These are phyloP conservation scores for Lomentospora prolificans DNA, from an alignment of 2,329 filamentous ascomycete genomes.

Conservation along the genomic window DNA sequence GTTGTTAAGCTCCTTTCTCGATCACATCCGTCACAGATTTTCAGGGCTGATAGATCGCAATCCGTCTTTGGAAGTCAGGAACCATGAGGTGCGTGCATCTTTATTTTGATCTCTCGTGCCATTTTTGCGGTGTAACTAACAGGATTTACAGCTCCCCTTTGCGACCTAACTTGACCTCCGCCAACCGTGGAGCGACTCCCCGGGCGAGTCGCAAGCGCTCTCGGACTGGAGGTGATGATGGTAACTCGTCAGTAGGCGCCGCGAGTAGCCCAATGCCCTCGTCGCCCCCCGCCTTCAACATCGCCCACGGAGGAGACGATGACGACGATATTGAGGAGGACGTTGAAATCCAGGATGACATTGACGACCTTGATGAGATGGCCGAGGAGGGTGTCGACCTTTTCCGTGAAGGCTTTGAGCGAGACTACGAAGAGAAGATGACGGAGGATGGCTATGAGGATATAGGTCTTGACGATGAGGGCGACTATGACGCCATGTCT, in stretches of 20 bases:
- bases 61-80: not conserved
- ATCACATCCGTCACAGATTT: conserved; percentile 10
- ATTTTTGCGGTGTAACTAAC: conserved; percentile 4
- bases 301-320: conserved; percentile 58
- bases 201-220: conserved; percentile 45
- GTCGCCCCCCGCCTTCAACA: conserved; percentile 52
- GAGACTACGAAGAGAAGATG: conserved; percentile 57
- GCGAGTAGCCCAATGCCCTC: conserved; percentile 57
- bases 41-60: conserved; percentile 10
- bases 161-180: conserved; percentile 69
- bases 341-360: conserved; percentile 59
- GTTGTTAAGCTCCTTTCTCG: conserved; percentile 1
- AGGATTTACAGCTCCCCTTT: conserved; percentile 60
- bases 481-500: conserved; percentile 62
- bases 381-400: conserved; percentile 74
- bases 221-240: conserved; percentile 41
- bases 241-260: conserved; percentile 36
- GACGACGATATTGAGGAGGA: conserved; percentile 66
- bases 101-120: conserved; percentile 7
- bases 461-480: conserved; percentile 67
- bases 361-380: conserved; percentile 71
- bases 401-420: conserved; percentile 64
- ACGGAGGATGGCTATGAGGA: conserved; percentile 56
- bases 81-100: conserved; percentile 6
- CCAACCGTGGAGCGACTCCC: conserved; percentile 60